These are phyloP conservation scores for Alternaria longipes DNA, from an alignment of 2,329 filamentous ascomycete genomes.

Conservation along the genomic window DNA sequence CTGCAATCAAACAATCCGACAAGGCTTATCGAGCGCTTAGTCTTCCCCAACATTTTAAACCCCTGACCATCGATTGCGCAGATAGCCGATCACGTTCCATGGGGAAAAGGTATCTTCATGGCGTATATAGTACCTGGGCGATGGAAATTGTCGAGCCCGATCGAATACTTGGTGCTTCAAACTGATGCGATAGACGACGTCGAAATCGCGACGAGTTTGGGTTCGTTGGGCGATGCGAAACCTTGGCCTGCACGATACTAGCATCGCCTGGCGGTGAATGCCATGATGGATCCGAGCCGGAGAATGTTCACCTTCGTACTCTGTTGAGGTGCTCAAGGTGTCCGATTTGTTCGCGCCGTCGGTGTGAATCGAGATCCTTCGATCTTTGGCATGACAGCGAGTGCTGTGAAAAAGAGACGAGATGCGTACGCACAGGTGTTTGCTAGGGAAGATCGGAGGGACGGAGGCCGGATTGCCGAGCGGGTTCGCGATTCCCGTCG, in stretches of 20 bases:
- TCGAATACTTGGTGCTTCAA: too few species aligned
- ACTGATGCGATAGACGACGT: neutral
- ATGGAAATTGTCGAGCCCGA: neutral
- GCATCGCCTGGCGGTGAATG: neutral
- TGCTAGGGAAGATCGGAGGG: neutral
- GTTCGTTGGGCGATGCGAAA: neutral
- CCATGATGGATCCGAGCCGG: neutral
- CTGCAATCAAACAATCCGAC: neutral
- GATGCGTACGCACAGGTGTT: neutral
- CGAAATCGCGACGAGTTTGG: neutral
- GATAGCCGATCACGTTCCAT: neutral
- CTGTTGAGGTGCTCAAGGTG: neutral
- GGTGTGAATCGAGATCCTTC: neutral
- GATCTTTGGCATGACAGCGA: neutral
- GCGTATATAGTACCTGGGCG: neutral
- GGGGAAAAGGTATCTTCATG: neutral
- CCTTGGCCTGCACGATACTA: neutral
- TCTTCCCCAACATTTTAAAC: neutral
- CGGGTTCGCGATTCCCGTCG: neutral
- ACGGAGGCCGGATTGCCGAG: conserved; percentile 6
- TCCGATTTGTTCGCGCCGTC: neutral
- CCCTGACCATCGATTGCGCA: neutral
- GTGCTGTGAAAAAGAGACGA: neutral
- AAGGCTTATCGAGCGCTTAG: neutral
- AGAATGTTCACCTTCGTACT: neutral